These are phyloP conservation scores for Ceratopteris richardii DNA, from an alignment of 75 land plant species.

Conservation along the genomic window DNA sequence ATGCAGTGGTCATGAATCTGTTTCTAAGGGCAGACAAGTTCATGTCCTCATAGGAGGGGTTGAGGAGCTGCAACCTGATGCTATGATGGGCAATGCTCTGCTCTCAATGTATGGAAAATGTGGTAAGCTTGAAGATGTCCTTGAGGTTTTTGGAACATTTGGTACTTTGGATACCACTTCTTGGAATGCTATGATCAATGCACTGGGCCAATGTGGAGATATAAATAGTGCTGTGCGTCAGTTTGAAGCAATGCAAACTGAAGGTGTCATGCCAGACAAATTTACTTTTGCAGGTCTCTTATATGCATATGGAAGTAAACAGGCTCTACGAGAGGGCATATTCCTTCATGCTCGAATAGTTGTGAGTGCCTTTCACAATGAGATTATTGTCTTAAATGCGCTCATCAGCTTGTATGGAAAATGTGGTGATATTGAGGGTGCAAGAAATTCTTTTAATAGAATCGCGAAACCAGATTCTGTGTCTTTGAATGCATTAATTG, in stretches of 20 bases:
- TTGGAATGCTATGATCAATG: constrained; percentile 42
- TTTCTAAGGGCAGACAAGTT: neutral
- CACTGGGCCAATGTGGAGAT: constrained; percentile 8
- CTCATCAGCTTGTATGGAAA: constrained; percentile 56
- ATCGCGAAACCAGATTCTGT: constrained; percentile 25
- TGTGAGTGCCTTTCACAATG: constrained; percentile 25
- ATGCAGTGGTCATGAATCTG: neutral
- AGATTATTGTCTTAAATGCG: constrained; percentile 46
- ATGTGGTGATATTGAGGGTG: constrained; percentile 40
- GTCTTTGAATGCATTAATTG: constrained; percentile 56
- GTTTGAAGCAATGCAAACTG: constrained; percentile 21
- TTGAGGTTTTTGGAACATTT: neutral
- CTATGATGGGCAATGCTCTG: constrained; percentile 4
- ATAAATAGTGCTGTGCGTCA: constrained; percentile 32
- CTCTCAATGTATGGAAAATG: constrained; percentile 5
- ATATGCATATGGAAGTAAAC: constrained; percentile 30
- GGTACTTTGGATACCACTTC: constrained; percentile 24
- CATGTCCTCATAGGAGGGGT: neutral
- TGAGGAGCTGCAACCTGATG: neutral
- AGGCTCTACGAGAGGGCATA: constrained; percentile 30
- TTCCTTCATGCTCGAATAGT: constrained; percentile 26
- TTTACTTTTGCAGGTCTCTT: constrained; percentile 33
- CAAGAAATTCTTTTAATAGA: constrained; percentile 25
- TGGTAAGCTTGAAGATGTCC: constrained; percentile 1
- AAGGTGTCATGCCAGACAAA: constrained; percentile 38